A percentile compares a stretch with the other conserved stretches of the same genome.
Evolutionary conservation across 75 land plant genomes (phyloP).

Genomic region (Cryptomeria japonica): DNA sequence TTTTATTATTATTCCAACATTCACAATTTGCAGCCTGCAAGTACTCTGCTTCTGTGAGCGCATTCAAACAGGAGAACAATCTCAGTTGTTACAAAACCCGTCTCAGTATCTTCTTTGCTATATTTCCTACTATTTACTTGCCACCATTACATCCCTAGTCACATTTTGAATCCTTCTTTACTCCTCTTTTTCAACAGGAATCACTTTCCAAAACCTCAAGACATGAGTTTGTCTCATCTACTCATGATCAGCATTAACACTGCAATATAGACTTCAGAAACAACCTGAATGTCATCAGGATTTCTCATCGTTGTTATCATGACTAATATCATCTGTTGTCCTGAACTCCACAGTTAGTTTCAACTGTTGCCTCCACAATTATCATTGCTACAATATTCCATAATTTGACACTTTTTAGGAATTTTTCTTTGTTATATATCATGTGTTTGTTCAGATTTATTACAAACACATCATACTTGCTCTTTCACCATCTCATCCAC

Average conservation of each 20-base stretch:
- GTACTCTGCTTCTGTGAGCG: neutral
- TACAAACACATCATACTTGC: neutral
- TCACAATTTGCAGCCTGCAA: neutral
- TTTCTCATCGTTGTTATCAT: neutral
- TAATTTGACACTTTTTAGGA: neutral
- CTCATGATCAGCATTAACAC: neutral
- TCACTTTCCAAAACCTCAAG: neutral
- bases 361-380: neutral
- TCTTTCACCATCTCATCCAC: neutral
- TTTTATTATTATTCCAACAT: neutral
- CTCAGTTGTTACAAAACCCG: neutral
- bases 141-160: neutral
- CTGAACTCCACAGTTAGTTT: neutral
- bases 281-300: neutral
- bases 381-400: neutral
- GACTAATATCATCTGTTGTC: neutral
- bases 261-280: neutral
- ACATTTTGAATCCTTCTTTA: too few relatives aligned
- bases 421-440: neutral
- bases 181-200: neutral
- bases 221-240: neutral
- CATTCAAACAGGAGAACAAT: neutral
- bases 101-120: neutral
- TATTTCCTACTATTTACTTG: neutral
- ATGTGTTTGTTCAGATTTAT: neutral